phyloP scores from a whole-genome alignment of 1,284 basidiomycete species.

The Cutaneotrichosporon daszewskae region DNA sequence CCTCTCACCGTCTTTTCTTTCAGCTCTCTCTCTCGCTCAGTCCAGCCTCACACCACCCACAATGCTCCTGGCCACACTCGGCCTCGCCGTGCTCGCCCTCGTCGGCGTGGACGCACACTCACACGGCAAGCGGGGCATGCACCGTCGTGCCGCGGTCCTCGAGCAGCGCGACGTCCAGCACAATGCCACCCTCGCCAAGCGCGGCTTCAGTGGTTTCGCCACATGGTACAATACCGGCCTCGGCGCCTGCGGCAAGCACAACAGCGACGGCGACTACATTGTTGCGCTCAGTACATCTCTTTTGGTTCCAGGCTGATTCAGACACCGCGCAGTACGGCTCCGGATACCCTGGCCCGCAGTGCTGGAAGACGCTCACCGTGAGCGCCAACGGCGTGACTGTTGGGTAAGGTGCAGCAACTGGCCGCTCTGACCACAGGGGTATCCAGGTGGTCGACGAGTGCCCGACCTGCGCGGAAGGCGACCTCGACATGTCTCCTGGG shows the following conservation, averaged over 20 bases:
- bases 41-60: too few relatives aligned
- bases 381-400: constrained; percentile 57
- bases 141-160: too few relatives aligned
- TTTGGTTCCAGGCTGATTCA: too few relatives aligned
- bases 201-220: constrained; percentile 8
- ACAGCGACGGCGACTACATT: constrained; percentile 2
- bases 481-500: constrained; percentile 65
- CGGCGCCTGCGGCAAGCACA: constrained; percentile 16
- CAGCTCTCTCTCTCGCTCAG: too few relatives aligned
- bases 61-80: too few relatives aligned
- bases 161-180: too few relatives aligned
- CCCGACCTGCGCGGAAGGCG: constrained; percentile 50
- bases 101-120: too few relatives aligned
- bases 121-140: too few relatives aligned
- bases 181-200: constrained; percentile 3
- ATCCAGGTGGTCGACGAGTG: constrained; percentile 57
- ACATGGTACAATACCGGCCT: constrained; percentile 19
- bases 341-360: constrained; percentile 58
- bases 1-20: too few relatives aligned
- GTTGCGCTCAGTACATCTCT: constrained; percentile 28
- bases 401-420: too few relatives aligned
- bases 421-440: too few relatives aligned
- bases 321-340: constrained; percentile 35
- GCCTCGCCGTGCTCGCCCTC: too few relatives aligned
- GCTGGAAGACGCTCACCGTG: constrained; percentile 62